Conservation (phyloP, 495 filamentous ascomycete species). For the Xylaria intraflava region DNA sequence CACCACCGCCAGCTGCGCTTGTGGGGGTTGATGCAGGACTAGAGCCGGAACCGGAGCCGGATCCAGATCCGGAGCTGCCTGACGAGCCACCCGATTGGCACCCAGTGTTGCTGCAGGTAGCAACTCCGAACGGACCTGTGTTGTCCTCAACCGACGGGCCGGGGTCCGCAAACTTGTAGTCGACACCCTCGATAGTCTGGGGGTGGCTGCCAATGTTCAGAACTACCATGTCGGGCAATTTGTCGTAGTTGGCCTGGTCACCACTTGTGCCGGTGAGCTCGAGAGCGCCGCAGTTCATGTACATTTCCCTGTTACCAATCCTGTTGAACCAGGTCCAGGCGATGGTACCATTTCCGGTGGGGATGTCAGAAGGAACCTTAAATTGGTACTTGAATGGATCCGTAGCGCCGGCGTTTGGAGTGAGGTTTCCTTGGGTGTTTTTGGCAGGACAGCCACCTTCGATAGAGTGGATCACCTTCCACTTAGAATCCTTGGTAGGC, state of each 20-base stretch:
- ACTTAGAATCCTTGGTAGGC: slow-evolving; percentile 53
- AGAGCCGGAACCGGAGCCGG: slow-evolving; percentile 12
- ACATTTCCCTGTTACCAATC: slow-evolving; percentile 83
- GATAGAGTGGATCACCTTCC: slow-evolving; percentile 80
- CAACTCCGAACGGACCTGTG: slow-evolving; percentile 14
- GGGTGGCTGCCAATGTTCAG: slow-evolving; percentile 64
- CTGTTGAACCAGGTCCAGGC: slow-evolving; percentile 92
- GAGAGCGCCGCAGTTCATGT: slow-evolving; percentile 87
- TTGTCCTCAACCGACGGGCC: slow-evolving; percentile 47
- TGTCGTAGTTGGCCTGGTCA: slow-evolving; percentile 41
- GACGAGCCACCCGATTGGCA: slow-evolving; percentile 12
- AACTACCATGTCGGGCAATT: slow-evolving; percentile 72
- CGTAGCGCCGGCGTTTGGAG: slow-evolving; percentile 16
- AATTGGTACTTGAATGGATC: slow-evolving; percentile 46
- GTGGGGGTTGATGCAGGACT: slow-evolving; percentile 1
- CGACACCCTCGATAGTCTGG: slow-evolving; percentile 36
- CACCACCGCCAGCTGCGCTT: slow-evolving; percentile 6
- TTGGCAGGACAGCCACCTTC: slow-evolving; percentile 69
- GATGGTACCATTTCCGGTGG: slow-evolving; percentile 58
- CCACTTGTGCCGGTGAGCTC: slow-evolving; percentile 53
- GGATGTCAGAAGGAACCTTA: slow-evolving; percentile 52
- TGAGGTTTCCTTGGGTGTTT: slow-evolving; percentile 34
- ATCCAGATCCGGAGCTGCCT: slow-evolving; percentile 14
- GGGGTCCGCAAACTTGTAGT: slow-evolving; percentile 50
- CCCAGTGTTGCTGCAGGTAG: slow-evolving; percentile 18